Conservation (phyloP, 1,139 yeast species). For the Hyphopichia khmerensis region DNA sequence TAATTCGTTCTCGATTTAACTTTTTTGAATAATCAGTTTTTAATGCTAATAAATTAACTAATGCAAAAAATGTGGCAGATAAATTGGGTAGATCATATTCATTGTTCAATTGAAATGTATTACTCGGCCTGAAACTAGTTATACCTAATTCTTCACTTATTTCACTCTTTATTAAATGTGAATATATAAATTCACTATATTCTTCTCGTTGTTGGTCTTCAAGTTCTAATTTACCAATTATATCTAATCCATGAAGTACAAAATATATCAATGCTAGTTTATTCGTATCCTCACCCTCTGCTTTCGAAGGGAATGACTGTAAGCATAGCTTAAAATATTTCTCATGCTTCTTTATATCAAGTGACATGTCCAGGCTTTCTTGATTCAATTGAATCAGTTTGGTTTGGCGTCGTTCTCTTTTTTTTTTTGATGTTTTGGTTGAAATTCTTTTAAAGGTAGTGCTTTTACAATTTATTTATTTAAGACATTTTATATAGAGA, state of each 20-base stretch:
- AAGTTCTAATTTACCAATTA: conserved; percentile 44
- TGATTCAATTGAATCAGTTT: not conserved
- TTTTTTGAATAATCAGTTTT: conserved; percentile 35
- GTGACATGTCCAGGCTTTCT: not conserved
- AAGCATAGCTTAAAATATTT: conserved; percentile 52
- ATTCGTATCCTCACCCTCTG: conserved; percentile 63
- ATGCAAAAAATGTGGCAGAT: conserved; percentile 68
- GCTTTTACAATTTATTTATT: too few species aligned
- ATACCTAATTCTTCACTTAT: conserved; percentile 34
- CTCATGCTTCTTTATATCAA: conserved; percentile 35
- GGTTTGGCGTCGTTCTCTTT: not conserved
- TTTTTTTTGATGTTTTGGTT: not conserved
- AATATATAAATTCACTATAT: conserved; percentile 49
- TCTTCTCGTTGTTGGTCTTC: conserved; percentile 20
- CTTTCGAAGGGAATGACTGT: conserved; percentile 48
- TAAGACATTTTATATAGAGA: too few species aligned
- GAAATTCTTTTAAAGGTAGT: too few species aligned
- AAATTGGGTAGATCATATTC: conserved; percentile 60
- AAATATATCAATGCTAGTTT: conserved; percentile 66
- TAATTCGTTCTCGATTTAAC: conserved; percentile 44
- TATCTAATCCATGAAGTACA: conserved; percentile 59
- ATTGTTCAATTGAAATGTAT: conserved; percentile 32
- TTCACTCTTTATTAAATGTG: conserved; percentile 34
- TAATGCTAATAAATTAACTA: conserved; percentile 50
- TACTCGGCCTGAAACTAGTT: conserved; percentile 52